Conservation (phyloP, 2,329 filamentous ascomycete genomes). For the Fusarium anthophilum region DNA sequence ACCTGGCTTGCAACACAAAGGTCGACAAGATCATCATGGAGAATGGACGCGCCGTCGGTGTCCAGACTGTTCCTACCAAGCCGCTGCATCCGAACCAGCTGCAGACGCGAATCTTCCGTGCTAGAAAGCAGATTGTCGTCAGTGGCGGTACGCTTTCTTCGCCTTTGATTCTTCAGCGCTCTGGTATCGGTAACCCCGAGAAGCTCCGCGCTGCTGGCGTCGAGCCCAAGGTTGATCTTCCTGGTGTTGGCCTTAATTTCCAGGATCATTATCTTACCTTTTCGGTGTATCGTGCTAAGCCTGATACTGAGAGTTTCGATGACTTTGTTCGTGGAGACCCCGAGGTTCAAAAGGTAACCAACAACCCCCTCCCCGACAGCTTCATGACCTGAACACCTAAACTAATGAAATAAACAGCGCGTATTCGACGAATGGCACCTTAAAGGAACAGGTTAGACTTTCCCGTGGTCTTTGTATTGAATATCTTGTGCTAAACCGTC, state of each 20-base stretch:
- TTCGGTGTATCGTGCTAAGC: slow-evolving; percentile 76
- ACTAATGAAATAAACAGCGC: slow-evolving; percentile 45
- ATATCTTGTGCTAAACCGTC: no score
- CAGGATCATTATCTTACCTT: slow-evolving; percentile 81
- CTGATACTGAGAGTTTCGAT: slow-evolving; percentile 80
- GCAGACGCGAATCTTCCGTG: slow-evolving; percentile 66
- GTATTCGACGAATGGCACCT: slow-evolving; percentile 82
- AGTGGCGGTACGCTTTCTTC: slow-evolving; percentile 78
- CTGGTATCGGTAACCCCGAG: slow-evolving; percentile 75
- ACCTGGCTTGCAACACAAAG: slow-evolving; percentile 79
- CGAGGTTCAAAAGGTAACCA: slow-evolving; percentile 70
- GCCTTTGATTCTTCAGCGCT: slow-evolving; percentile 78
- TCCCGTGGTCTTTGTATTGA: no score
- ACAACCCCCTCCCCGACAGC: background rate
- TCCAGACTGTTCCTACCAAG: slow-evolving; percentile 76
- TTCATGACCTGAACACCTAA: background rate
- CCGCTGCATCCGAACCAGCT: slow-evolving; percentile 66
- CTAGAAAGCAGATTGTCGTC: slow-evolving; percentile 78
- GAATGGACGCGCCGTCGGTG: slow-evolving; percentile 75
- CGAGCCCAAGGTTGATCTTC: slow-evolving; percentile 74
- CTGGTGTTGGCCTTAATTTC: slow-evolving; percentile 80
- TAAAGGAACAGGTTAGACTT: no score
- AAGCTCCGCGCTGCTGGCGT: slow-evolving; percentile 76
- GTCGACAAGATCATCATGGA: slow-evolving; percentile 81
- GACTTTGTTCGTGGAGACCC: slow-evolving; percentile 81